Evolutionary conservation across 2,329 filamentous ascomycete species (phyloP).

Genomic region (Conoideocrella luteorostrata): DNA sequence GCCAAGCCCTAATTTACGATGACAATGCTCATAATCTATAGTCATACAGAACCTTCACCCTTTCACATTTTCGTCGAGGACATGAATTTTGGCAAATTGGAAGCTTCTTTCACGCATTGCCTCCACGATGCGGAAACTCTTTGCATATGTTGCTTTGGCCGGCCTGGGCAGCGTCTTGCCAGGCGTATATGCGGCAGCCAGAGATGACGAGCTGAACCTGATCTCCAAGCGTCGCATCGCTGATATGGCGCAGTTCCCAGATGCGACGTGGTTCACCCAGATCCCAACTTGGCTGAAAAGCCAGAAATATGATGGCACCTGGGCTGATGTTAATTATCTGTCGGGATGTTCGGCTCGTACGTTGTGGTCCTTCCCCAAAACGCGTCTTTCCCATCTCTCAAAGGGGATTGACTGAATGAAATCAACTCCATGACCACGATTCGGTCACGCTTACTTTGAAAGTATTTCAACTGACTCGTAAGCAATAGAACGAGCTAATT

Average conservation of each 20-base stretch:
- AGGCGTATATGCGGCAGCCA: neutral
- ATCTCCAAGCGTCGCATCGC: conserved; percentile 13
- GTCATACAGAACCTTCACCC: no score
- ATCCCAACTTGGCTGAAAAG: conserved; percentile 13
- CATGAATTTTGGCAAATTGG: no score
- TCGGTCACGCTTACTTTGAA: no score
- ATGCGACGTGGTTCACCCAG: conserved; percentile 13
- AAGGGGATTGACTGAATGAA: no score
- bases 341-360: conserved; percentile 17
- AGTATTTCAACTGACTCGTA: no score
- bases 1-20: no score
- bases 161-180: neutral
- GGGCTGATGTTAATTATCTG: conserved; percentile 17
- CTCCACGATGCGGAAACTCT: no score
- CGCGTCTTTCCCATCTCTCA: neutral
- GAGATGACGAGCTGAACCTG: conserved; percentile 11
- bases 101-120: no score
- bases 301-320: conserved; percentile 16
- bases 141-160: neutral
- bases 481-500: conserved; percentile 16
- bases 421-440: no score
- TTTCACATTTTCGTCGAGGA: no score
- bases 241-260: conserved; percentile 16
- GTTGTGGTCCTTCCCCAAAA: conserved; percentile 1
- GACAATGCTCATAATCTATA: no score